phyloP scores from a whole-genome alignment of 768 basidiomycete genomes.

The Lactarius hatsudake region DNA sequence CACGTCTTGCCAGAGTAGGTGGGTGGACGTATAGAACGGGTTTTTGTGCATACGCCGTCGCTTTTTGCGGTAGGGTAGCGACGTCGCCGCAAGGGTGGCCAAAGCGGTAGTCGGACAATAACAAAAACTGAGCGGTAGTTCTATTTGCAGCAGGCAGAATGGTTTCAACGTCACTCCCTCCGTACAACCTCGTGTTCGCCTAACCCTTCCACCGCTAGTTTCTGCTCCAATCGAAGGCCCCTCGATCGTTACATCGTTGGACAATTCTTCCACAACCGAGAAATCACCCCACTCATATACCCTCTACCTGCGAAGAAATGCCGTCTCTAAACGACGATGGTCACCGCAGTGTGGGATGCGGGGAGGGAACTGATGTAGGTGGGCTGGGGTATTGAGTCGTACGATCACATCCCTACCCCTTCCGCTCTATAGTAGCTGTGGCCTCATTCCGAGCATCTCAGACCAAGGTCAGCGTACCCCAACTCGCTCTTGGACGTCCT shows the following conservation, averaged over 20 bases:
- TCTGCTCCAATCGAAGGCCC: conserved; percentile 11
- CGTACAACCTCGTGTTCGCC: conserved; percentile 16
- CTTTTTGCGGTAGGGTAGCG: conserved; percentile 17
- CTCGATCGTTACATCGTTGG: conserved; percentile 5
- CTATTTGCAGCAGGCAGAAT: not conserved
- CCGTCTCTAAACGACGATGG: conserved; percentile 1
- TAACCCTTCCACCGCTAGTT: conserved; percentile 21
- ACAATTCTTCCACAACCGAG: not conserved
- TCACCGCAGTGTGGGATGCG: conserved; percentile 5
- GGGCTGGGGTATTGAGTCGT: not conserved
- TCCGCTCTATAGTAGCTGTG: not conserved
- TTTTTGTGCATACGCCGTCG: conserved; percentile 2
- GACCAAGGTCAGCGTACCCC: not conserved
- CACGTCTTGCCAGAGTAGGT: not conserved
- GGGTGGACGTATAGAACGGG: conserved; percentile 1
- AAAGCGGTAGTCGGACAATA: conserved; percentile 5
- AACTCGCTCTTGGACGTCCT: not conserved
- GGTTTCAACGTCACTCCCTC: not conserved
- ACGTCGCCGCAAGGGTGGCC: conserved; percentile 13
- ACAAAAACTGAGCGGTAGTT: conserved; percentile 5
- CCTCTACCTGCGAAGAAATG: not conserved
- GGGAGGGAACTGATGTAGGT: not conserved
- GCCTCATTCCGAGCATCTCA: not conserved
- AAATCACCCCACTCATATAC: conserved; percentile 3
- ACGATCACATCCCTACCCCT: not conserved